A percentile compares a stretch with the other conserved stretches of the same genome.
phyloP scores from a whole-genome alignment of 768 basidiomycete genomes.

The Leccinum olivaceopallidum region DNA sequence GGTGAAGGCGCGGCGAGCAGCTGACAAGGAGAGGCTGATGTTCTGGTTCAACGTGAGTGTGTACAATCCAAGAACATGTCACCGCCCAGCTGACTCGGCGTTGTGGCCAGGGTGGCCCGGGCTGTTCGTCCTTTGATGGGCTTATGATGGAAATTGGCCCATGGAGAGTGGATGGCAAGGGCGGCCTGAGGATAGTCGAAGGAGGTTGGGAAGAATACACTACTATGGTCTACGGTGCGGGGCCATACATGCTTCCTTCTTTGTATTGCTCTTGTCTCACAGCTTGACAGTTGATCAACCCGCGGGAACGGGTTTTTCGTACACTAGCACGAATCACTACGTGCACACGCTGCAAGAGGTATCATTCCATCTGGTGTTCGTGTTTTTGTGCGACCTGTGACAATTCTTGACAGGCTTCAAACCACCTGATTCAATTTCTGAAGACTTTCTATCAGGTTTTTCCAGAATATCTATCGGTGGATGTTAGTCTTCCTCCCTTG shows the following conservation, averaged over 20 bases:
- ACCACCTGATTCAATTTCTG: conserved; percentile 82
- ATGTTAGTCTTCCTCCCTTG: conserved; percentile 54
- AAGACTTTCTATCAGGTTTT: conserved; percentile 88
- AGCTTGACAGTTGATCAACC: conserved; percentile 86
- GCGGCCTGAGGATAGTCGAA: conserved; percentile 69
- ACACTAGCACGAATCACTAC: conserved; percentile 82
- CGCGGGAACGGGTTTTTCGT: conserved; percentile 93
- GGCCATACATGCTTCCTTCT: conserved; percentile 10
- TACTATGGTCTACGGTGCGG: conserved; percentile 86
- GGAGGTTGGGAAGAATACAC: conserved; percentile 99
- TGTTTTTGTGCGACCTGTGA: conserved; percentile 3
- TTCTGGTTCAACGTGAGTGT: conserved; percentile 94
- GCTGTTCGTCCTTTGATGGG: conserved; percentile 97
- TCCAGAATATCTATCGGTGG: conserved; percentile 79
- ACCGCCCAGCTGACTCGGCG: neutral
- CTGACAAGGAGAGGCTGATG: conserved; percentile 88
- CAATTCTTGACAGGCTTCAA: conserved; percentile 53
- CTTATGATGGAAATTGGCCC: conserved; percentile 99
- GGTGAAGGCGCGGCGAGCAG: conserved; percentile 79
- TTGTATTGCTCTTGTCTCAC: conserved; percentile 11
- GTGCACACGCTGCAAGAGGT: conserved; percentile 78
- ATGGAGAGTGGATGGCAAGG: conserved; percentile 74
- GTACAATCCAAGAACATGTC: neutral
- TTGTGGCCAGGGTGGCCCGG: conserved; percentile 79
- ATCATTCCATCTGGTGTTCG: conserved; percentile 16